Base-by-base conservation (phyloP, 2,329 filamentous ascomycete genomes). In the Exophiala xenobiotica region DNA sequence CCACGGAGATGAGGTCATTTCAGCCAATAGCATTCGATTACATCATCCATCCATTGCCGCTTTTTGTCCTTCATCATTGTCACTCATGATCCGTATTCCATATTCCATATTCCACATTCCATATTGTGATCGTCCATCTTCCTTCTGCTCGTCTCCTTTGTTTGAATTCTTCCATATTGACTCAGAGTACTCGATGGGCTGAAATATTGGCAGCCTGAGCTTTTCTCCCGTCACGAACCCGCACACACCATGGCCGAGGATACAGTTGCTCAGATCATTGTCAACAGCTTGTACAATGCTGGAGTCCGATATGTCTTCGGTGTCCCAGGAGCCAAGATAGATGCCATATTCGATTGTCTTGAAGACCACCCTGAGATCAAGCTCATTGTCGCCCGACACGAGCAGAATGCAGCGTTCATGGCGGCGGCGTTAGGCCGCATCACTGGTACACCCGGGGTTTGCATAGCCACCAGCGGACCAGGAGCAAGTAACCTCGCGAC, bases 371-470 rank as follows among this genome's bases (percentile, higher is more conserved):
- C 73, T 1, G 72, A 75, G 52, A 75, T 77, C 63, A 67, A 68
- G 51, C 65, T 77, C 12, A 65, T 77, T 19, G 70, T 77, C 9
- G 75, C 72, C 51, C 67, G 74, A 12, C 74, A 77, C 55, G 74
- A 77, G 58, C 74, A 77, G 50, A 77, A 77, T 58, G 74, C 74
- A 12, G 74, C 74, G 5, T 74, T 77, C 63, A 77, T 77, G 66
- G 74, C 74, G 16, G 73, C 72, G 2, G 74, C 73, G 0, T 64
- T 73, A 18, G 74, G 74, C 8, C 65, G 73, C 23, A 70, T 77
- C 51, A 76, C 73, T 1, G 74, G 73, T 14, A 64, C 64, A 2
- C 73, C 74, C 3, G 74, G 74, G 8, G 74, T 76, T 1, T 74
- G 70, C 60, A 71, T 76, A 39, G 74, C 71, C 14, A 77, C 74